A percentile compares a stretch with the other conserved stretches of the same genome.
Evolutionary conservation across 345 rosid species (phyloP).

Genomic region (Angophora floribunda): DNA sequence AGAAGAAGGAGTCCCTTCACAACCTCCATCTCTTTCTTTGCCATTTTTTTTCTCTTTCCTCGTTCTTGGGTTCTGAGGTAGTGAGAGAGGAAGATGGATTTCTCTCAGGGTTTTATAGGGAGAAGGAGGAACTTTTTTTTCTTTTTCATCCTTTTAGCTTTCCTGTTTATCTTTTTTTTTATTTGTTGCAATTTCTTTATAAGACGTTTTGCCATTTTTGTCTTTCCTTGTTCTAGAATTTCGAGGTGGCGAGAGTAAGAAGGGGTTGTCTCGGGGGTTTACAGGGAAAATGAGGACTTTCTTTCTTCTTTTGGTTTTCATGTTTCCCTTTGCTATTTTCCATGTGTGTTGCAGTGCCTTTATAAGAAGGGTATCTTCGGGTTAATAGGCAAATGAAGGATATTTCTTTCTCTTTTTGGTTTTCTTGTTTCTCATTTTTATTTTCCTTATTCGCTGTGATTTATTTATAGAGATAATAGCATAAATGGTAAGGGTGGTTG

Average conservation of each 20-base stretch:
- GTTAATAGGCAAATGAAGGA: background rate
- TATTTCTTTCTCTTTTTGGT: background rate
- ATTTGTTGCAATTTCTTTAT: background rate
- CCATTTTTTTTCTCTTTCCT: conserved; percentile 6
- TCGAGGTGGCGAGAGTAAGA: background rate
- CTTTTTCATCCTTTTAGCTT: background rate
- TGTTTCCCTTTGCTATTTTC: background rate
- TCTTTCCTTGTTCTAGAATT: background rate
- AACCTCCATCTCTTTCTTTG: conserved; percentile 55
- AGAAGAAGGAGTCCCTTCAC: conserved; percentile 34
- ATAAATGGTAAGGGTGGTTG: background rate
- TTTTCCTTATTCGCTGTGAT: background rate
- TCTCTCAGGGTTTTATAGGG: background rate
- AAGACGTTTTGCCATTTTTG: background rate
- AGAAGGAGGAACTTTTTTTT: background rate
- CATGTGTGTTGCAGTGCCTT: background rate
- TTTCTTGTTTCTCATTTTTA: background rate
- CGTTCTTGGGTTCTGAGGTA: background rate
- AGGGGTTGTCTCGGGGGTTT: background rate
- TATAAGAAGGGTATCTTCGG: background rate
- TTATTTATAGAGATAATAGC: background rate
- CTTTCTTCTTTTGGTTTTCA: background rate
- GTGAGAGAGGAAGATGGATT: background rate
- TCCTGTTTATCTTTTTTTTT: background rate
- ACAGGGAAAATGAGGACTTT: background rate